Evolutionary conservation across 306 rosid genomes (phyloP).

Genomic region (Benincasa hispida): DNA sequence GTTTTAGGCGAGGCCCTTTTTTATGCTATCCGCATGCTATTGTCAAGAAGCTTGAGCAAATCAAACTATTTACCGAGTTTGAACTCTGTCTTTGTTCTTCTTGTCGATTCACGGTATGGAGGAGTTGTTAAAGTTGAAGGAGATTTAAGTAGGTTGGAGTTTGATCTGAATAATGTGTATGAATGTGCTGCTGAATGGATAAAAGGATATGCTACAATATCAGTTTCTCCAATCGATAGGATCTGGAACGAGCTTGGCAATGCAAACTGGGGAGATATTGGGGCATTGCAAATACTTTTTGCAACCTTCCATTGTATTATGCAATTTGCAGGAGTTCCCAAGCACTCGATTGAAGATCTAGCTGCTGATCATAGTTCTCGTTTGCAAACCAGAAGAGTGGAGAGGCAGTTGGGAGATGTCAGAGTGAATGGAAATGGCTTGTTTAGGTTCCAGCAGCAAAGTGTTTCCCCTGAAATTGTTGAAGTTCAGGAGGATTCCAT

Average conservation of each 20-base stretch:
- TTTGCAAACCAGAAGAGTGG: constrained; percentile 78
- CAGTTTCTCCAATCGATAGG: constrained; percentile 82
- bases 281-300: constrained; percentile 73
- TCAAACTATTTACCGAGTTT: constrained; percentile 43
- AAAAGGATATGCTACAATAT: constrained; percentile 55
- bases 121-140: constrained; percentile 96
- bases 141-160: constrained; percentile 71
- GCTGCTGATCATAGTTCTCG: constrained; percentile 97
- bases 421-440: constrained; percentile 62
- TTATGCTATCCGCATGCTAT: constrained; percentile 60
- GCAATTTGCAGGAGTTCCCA: constrained; percentile 83
- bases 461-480: constrained; percentile 81
- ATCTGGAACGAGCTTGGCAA: constrained; percentile 97
- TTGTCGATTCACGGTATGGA: constrained; percentile 82
- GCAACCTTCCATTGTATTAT: constrained; percentile 79
- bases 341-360: constrained; percentile 79
- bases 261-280: constrained; percentile 93
- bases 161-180: constrained; percentile 67
- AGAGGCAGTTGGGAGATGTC: constrained; percentile 67
- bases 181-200: constrained; percentile 95
- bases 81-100: constrained; percentile 59
- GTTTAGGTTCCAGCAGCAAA: constrained; percentile 50
- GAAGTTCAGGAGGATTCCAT: constrained; percentile 75
- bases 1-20: constrained; percentile 80
- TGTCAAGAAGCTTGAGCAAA: constrained; percentile 83